Conservation (phyloP, 768 basidiomycete species). For the Boletellus ananas region DNA sequence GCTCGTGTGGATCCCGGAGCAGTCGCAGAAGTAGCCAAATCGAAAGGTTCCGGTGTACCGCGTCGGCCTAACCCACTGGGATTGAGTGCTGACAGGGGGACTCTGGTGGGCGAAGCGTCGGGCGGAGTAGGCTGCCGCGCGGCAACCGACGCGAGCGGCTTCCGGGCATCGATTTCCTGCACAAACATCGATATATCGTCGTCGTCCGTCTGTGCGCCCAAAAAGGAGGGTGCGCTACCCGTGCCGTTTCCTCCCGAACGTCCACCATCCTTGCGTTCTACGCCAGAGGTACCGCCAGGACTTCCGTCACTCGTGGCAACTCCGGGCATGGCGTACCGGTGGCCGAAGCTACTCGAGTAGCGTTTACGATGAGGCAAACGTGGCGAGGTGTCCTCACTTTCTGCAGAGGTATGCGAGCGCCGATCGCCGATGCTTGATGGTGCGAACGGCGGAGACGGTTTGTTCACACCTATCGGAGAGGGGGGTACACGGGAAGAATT, state of each 20-base stretch:
- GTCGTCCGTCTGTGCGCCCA: conserved; percentile 56
- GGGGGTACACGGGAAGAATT: conserved; percentile 41
- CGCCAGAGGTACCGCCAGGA: conserved; percentile 13
- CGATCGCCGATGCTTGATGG: conserved; percentile 42
- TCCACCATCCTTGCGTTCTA: conserved; percentile 22
- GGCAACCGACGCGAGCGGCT: conserved; percentile 44
- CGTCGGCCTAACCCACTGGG: conserved; percentile 2
- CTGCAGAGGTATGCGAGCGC: conserved; percentile 35
- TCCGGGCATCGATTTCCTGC: conserved; percentile 69
- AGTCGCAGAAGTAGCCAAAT: background rate
- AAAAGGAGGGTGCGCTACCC: conserved; percentile 35
- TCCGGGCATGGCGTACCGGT: conserved; percentile 52
- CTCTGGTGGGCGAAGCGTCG: background rate
- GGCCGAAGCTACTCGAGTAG: conserved; percentile 77
- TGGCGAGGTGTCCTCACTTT: conserved; percentile 33
- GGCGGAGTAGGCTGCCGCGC: conserved; percentile 11
- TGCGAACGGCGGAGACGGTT: conserved; percentile 38
- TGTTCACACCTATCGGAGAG: conserved; percentile 35
- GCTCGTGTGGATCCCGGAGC: background rate
- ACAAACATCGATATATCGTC: conserved; percentile 78
- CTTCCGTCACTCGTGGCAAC: conserved; percentile 40
- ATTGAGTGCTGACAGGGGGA: conserved; percentile 2
- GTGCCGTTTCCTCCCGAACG: conserved; percentile 20
- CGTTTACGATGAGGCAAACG: conserved; percentile 44
- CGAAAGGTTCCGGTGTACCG: background rate